These are phyloP conservation scores for Pythium rhizo-oryzae DNA, from an alignment of 352 stramenopile genomes.

Conservation along the genomic window DNA sequence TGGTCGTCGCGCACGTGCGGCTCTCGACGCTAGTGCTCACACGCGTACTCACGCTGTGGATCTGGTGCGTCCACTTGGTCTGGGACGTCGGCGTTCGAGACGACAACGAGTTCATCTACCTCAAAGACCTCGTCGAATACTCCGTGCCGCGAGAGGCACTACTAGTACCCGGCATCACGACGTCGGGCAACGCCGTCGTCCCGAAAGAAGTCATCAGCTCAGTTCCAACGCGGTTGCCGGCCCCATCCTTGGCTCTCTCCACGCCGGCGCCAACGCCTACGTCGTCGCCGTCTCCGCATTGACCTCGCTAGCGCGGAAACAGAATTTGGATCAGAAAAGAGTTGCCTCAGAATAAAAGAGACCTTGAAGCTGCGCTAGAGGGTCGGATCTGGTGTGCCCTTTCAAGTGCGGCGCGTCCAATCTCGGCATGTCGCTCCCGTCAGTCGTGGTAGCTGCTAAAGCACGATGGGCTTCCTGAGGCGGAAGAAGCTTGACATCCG, in stretches of 20 bases:
- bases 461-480: conserved; percentile 60
- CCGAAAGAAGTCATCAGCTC: neutral
- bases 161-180: neutral
- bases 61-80: conserved; percentile 35
- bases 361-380: neutral
- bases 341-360: neutral
- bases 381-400: neutral
- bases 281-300: neutral
- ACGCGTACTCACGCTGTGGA: conserved; percentile 30
- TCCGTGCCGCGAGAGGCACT: conserved; percentile 1
- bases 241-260: neutral
- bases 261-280: neutral
- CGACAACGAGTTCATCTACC: conserved; percentile 34
- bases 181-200: neutral
- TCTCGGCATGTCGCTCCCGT: neutral
- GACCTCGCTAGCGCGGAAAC: neutral
- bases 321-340: conserved; percentile 1
- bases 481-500: conserved; percentile 70
- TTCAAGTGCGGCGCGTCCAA: neutral
- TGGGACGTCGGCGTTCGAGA: conserved; percentile 35
- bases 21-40: conserved; percentile 28
- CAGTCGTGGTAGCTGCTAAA: too few species aligned
- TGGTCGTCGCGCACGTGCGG: conserved; percentile 4
- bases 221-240: neutral
- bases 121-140: conserved; percentile 36